Conservation (phyloP, 2,329 filamentous ascomycete genomes). For the Zasmidium citrigriseum region DNA sequence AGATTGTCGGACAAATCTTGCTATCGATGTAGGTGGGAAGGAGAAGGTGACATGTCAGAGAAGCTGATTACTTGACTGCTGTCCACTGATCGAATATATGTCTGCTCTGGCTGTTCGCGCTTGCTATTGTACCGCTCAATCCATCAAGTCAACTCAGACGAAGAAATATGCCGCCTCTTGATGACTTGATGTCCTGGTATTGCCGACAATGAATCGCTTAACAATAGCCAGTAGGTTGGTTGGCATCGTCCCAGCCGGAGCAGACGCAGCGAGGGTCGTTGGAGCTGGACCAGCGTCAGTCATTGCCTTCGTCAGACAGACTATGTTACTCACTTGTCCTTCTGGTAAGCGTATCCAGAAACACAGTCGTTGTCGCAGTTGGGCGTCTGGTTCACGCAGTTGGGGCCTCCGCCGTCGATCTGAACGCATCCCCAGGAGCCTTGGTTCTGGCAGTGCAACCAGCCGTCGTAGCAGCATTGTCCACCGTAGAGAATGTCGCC, state of each 20-base stretch:
- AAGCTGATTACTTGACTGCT: no score
- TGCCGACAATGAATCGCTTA: not conserved
- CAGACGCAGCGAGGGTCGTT: not conserved
- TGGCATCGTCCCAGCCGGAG: not conserved
- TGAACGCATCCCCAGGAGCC: conserved; percentile 3
- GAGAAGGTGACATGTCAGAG: no score
- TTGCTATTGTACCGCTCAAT: no score
- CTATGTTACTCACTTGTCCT: not conserved
- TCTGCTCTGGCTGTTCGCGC: no score
- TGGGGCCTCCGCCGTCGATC: conserved; percentile 4
- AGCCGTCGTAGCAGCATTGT: conserved; percentile 1
- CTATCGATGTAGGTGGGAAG: no score
- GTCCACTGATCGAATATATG: no score
- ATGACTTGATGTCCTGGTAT: no score
- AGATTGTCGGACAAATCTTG: no score
- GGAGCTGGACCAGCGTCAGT: no score
- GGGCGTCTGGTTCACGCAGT: conserved; percentile 4
- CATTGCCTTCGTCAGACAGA: no score
- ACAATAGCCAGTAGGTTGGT: not conserved
- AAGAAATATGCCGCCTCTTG: no score
- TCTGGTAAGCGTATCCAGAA: conserved; percentile 2
- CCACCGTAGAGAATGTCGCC: not conserved
- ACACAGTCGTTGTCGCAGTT: not conserved
- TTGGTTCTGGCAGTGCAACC: conserved; percentile 2
- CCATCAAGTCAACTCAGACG: no score